Percentiles rank a stretch among this genome's conserved stretches.
Conservation (phyloP, 768 basidiomycete genomes). For the Solioccasus polychromus region DNA sequence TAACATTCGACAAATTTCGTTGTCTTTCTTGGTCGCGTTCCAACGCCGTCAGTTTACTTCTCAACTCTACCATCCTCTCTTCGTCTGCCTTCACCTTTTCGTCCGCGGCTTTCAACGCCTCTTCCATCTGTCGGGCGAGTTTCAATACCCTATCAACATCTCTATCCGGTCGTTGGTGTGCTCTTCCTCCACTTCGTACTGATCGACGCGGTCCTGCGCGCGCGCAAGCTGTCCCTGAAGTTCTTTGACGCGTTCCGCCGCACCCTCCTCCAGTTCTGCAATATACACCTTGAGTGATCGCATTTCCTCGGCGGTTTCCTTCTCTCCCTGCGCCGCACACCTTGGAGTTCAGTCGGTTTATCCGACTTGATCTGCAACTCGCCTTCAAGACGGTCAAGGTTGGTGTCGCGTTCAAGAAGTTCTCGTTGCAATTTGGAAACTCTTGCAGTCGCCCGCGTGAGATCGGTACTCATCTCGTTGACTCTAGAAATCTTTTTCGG, state of each 20-base stretch:
- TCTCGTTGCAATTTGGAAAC: conserved; percentile 46
- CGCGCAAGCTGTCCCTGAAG: conserved; percentile 55
- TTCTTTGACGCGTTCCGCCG: conserved; percentile 46
- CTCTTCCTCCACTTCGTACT: conserved; percentile 43
- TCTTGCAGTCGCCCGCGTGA: conserved; percentile 31
- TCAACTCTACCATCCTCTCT: conserved; percentile 48
- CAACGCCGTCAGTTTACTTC: conserved; percentile 46
- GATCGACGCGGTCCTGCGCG: conserved; percentile 44
- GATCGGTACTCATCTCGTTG: conserved; percentile 29
- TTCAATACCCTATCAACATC: conserved; percentile 50
- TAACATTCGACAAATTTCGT: conserved; percentile 22
- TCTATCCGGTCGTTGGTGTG: conserved; percentile 48
- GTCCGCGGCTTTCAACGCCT: conserved; percentile 73
- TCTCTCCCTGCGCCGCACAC: conserved; percentile 24
- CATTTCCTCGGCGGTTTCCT: conserved; percentile 30
- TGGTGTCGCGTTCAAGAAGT: conserved; percentile 37
- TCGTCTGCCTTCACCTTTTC: conserved; percentile 65
- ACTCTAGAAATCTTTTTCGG: conserved; percentile 38
- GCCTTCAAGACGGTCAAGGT: conserved; percentile 33
- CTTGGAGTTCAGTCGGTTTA: conserved; percentile 21
- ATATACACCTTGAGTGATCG: conserved; percentile 47
- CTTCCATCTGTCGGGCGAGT: conserved; percentile 65
- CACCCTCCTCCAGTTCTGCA: conserved; percentile 60
- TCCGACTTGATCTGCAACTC: conserved; percentile 41
- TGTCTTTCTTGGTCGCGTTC: conserved; percentile 55